phyloP scores from a whole-genome alignment of 106 monocot genomes.

The Platanthera guangdongensis region DNA sequence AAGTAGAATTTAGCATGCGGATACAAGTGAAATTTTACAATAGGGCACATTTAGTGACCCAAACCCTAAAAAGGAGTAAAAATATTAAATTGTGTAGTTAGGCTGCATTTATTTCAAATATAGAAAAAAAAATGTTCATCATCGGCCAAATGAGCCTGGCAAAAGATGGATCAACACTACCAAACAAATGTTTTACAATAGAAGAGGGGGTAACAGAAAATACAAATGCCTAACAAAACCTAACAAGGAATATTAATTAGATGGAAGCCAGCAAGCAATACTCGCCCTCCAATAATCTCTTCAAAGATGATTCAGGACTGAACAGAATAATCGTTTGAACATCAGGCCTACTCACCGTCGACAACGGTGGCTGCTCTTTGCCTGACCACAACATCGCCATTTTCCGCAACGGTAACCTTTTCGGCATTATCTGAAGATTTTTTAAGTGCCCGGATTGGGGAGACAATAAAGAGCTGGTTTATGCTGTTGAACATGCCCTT shows the following conservation, averaged over 20 bases:
- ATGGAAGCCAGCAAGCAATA: not conserved
- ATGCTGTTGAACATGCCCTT: constrained; percentile 51
- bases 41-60: no score
- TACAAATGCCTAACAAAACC: no score
- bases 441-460: constrained; percentile 26
- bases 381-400: constrained; percentile 5
- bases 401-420: constrained; percentile 22
- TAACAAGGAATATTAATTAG: not conserved
- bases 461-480: constrained; percentile 43
- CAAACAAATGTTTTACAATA: not conserved
- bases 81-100: no score
- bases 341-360: constrained; percentile 4
- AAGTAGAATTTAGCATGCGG: no score
- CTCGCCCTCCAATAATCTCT: not conserved
- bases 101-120: not conserved
- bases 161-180: not conserved
- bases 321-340: constrained; percentile 8
- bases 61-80: no score
- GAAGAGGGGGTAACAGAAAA: no score
- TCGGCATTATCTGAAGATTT: constrained; percentile 19
- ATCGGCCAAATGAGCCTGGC: no score
- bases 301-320: not conserved
- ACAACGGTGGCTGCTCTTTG: constrained; percentile 15
- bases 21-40: no score
- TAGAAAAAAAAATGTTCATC: not conserved